Conservation (phyloP, 2,329 filamentous ascomycete species). For the Ramularia collo-cygni region DNA sequence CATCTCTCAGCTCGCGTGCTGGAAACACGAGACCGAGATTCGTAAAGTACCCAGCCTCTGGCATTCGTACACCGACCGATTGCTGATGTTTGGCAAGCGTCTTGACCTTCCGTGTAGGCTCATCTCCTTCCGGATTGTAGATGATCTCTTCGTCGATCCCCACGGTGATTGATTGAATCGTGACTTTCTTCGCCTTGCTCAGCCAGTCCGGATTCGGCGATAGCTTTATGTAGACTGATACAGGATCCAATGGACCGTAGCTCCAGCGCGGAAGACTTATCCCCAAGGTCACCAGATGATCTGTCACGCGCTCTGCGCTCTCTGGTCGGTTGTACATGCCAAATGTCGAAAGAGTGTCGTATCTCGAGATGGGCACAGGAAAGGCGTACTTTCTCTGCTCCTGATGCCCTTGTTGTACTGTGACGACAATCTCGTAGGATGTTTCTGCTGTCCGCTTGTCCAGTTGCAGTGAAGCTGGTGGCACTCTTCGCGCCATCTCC, state of each 20-base stretch:
- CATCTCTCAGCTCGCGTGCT: conserved; percentile 77
- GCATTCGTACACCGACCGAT: conserved; percentile 72
- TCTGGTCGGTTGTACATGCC: conserved; percentile 99
- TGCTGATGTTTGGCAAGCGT: conserved; percentile 79
- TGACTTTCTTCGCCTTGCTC: conserved; percentile 82
- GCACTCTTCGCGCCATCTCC: conserved; percentile 82
- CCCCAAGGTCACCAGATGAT: conserved; percentile 84
- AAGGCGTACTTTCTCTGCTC: conserved; percentile 88
- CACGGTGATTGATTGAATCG: conserved; percentile 88
- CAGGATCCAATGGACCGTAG: conserved; percentile 89
- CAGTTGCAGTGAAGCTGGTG: conserved; percentile 83
- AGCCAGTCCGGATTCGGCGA: conserved; percentile 89
- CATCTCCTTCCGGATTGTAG: conserved; percentile 96
- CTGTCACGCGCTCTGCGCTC: conserved; percentile 73
- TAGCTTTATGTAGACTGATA: conserved; percentile 91
- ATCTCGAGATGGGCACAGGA: conserved; percentile 82
- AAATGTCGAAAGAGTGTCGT: conserved; percentile 95
- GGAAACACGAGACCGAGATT: conserved; percentile 89
- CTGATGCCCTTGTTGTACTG: conserved; percentile 80
- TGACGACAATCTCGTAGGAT: conserved; percentile 93
- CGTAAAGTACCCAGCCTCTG: conserved; percentile 86
- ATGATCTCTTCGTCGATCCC: conserved; percentile 96
- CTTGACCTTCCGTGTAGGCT: conserved; percentile 84
- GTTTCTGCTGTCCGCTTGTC: conserved; percentile 94
- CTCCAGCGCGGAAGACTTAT: conserved; percentile 94